Evolutionary conservation across 2,329 filamentous ascomycete species (phyloP).

Genomic region (Fusarium sublunatum): DNA sequence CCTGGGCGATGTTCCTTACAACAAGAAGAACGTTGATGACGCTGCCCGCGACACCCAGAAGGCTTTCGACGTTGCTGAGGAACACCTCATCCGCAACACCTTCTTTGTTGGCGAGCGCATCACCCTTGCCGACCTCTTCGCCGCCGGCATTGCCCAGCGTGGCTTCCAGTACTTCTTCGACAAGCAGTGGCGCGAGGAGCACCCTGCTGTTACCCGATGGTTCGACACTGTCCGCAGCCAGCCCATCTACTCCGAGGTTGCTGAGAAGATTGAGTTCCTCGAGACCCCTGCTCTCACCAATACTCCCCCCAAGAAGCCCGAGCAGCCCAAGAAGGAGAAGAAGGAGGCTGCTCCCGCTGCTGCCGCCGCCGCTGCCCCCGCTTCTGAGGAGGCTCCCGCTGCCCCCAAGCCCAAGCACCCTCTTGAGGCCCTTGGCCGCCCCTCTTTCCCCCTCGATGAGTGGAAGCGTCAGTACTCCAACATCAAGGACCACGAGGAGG

Average conservation of each 20-base stretch:
- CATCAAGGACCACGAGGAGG: constrained; percentile 79
- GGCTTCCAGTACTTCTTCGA: constrained; percentile 96
- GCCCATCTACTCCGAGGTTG: constrained; percentile 86
- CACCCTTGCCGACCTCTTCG: constrained; percentile 94
- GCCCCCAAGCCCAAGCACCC: constrained; percentile 97
- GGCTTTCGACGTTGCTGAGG: constrained; percentile 79
- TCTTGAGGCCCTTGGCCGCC: constrained; percentile 81
- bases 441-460: constrained; percentile 89
- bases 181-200: constrained; percentile 83
- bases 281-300: constrained; percentile 82
- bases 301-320: constrained; percentile 80
- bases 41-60: constrained; percentile 74
- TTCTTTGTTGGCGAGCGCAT: constrained; percentile 98
- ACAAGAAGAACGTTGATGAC: constrained; percentile 97
- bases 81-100: constrained; percentile 91
- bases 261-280: constrained; percentile 79
- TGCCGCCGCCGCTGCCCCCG: constrained; percentile 50
- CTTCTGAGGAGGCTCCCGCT: constrained; percentile 58
- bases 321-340: constrained; percentile 71
- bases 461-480: constrained; percentile 99
- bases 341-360: constrained; percentile 63
- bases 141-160: constrained; percentile 79
- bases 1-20: constrained; percentile 84
- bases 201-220: constrained; percentile 93
- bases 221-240: constrained; percentile 94